phyloP scores from a whole-genome alignment of 2,329 filamentous ascomycete genomes.

The Fusarium verticillioides region DNA sequence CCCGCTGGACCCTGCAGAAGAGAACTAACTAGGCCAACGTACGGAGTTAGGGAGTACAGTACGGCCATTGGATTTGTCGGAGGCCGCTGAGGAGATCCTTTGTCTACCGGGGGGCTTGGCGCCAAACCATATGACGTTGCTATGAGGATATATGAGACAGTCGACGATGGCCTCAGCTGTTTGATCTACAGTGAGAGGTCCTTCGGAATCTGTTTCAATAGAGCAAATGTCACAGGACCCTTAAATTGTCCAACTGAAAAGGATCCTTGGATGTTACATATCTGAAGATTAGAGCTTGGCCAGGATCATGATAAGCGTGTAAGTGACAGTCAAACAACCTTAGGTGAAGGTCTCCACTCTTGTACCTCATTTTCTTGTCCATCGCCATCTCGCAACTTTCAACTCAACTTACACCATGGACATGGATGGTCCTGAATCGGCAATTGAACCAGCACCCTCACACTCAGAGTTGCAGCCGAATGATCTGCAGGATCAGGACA shows the following conservation, averaged over 20 bases:
- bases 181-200: slow-evolving; percentile 9
- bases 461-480: neutral
- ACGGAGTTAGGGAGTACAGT: too few species aligned
- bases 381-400: slow-evolving; percentile 35
- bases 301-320: slow-evolving; percentile 23
- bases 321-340: slow-evolving; percentile 8
- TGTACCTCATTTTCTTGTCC: slow-evolving; percentile 28
- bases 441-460: slow-evolving; percentile 10
- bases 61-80: slow-evolving; percentile 10
- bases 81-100: slow-evolving; percentile 28
- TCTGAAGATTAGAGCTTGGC: slow-evolving; percentile 1
- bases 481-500: slow-evolving; percentile 5
- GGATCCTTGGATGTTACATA: neutral
- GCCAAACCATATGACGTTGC: slow-evolving; percentile 32
- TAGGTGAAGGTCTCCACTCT: slow-evolving; percentile 13
- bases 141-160: slow-evolving; percentile 11
- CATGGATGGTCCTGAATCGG: slow-evolving; percentile 34
- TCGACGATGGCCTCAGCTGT: slow-evolving; percentile 26
- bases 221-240: neutral
- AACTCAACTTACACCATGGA: slow-evolving; percentile 38
- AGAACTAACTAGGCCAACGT: neutral
- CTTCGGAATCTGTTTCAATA: slow-evolving; percentile 5
- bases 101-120: slow-evolving; percentile 22
- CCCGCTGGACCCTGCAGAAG: slow-evolving; percentile 27
- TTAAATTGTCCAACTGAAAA: neutral